Percentiles rank a stretch among this genome's conserved stretches.
Evolutionary conservation across 2,329 filamentous ascomycete species (phyloP).

Genomic region (Fusarium lyarnte): DNA sequence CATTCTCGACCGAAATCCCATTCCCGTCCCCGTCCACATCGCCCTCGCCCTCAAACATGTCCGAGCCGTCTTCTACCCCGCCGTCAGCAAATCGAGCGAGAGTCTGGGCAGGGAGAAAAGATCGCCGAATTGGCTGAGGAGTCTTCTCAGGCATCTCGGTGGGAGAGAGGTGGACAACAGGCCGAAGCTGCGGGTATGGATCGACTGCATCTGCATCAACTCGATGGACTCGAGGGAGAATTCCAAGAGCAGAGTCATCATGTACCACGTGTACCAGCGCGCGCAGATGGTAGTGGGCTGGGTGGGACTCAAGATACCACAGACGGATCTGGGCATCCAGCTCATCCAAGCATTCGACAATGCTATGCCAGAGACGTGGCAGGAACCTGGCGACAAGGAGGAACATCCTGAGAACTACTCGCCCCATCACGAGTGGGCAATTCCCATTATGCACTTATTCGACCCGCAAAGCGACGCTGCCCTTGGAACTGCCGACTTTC

Average conservation of each 20-base stretch:
- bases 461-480: conserved; percentile 37
- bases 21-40: conserved; percentile 44
- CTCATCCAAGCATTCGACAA: conserved; percentile 44
- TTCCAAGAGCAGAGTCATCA: conserved; percentile 41
- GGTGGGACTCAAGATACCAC: conserved; percentile 44
- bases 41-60: conserved; percentile 46
- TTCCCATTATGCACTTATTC: conserved; percentile 39
- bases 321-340: conserved; percentile 42
- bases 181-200: conserved; percentile 44
- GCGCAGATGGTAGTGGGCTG: conserved; percentile 49
- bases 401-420: conserved; percentile 49
- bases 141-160: conserved; percentile 5
- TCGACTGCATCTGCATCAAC: conserved; percentile 47
- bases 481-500: conserved; percentile 42
- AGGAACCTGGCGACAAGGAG: conserved; percentile 47
- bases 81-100: conserved; percentile 31
- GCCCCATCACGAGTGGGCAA: conserved; percentile 46
- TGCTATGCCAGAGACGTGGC: conserved; percentile 46
- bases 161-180: conserved; percentile 26
- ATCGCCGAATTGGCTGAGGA: conserved; percentile 28
- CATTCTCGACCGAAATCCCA: conserved; percentile 39
- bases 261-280: conserved; percentile 44
- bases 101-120: conserved; percentile 19
- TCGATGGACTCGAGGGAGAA: conserved; percentile 42
- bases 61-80: conserved; percentile 47